A percentile compares a stretch with the other conserved stretches of the same genome.
Conservation (phyloP, 345 rosid species). For the Pelargonium nanum region DNA sequence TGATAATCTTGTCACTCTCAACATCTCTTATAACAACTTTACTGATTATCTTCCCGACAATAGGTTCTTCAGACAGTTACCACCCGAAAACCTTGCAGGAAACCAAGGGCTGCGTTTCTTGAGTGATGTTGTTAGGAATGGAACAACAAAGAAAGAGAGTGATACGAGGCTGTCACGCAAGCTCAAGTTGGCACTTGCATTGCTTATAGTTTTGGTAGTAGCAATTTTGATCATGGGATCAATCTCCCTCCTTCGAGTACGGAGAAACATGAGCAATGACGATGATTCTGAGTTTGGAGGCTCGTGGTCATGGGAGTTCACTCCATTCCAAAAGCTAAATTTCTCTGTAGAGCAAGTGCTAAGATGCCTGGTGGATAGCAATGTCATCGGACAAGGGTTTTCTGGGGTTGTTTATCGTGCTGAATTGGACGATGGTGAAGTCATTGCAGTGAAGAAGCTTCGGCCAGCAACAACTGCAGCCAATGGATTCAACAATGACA, state of each 20-base stretch:
- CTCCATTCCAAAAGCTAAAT: conserved; percentile 89
- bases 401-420: conserved; percentile 90
- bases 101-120: conserved; percentile 62
- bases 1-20: conserved; percentile 71
- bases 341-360: conserved; percentile 78
- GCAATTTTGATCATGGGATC: conserved; percentile 66
- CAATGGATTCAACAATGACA: too few relatives aligned
- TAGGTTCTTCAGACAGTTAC: conserved; percentile 61
- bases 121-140: conserved; percentile 24
- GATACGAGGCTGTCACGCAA: conserved; percentile 30
- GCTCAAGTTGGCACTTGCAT: conserved; percentile 62
- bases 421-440: conserved; percentile 70
- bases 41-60: conserved; percentile 82
- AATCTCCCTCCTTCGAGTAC: conserved; percentile 48
- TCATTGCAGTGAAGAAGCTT: conserved; percentile 88
- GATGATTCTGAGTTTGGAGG: conserved; percentile 80
- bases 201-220: conserved; percentile 56
- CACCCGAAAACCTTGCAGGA: conserved; percentile 44
- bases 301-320: conserved; percentile 87
- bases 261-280: conserved; percentile 32
- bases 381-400: conserved; percentile 88
- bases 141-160: conserved; percentile 18
- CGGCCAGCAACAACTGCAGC: conserved; percentile 50
- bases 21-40: conserved; percentile 74
- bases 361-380: conserved; percentile 66